Base-by-base conservation (phyloP, 345 rosid genomes). In the Linum trigynum region DNA sequence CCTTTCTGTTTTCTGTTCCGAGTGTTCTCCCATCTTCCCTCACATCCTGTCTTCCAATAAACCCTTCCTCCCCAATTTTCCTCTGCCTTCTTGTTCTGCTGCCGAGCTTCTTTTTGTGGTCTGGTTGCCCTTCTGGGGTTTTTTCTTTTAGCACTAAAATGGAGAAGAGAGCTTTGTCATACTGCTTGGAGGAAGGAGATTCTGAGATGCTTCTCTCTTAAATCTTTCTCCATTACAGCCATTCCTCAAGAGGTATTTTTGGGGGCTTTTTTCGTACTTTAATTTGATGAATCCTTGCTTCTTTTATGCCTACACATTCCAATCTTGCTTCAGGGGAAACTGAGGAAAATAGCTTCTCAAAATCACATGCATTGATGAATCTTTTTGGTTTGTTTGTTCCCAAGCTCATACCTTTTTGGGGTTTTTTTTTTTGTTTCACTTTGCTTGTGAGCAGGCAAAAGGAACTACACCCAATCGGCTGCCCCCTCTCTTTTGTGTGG, bases 291-390 rank as follows among this genome's bases (percentile, higher is more conserved):
- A 23, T 0, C 41, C 32, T 16, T 11, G 5, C 23, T 37, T 23
- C 17, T 0, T 17, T 0, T 57, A 0, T 51, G 11, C 0, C 16
- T 64, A 38, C 39, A 72, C 77, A 79, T 77, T 67, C 80, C 75
- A 65, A 64, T 61, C 86, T 74, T 79, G 67, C 41, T 67, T 73
- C 80, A 77, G 65, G 69, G 81, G 80, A 32, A 4, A 41, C 9
- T 8, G 32, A 23, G 32, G 32, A 41, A 66, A 69, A 71, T 61
- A 67, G 62, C 65, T 73, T 40, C 62, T 10, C 48, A 61, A 12
- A 43, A 69, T 41, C 45, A 4, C 9, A 4, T 41, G 45, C 32
- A 41, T 41, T 41, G 45, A 4, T 41, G 5, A 4, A 41, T 41
- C 45, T 4, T 4, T 41, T 41, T 51, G 57, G 42, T 41, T 8